phyloP scores from a whole-genome alignment of 352 stramenopile genomes.

The Phytophthora macrochlamydospora region DNA sequence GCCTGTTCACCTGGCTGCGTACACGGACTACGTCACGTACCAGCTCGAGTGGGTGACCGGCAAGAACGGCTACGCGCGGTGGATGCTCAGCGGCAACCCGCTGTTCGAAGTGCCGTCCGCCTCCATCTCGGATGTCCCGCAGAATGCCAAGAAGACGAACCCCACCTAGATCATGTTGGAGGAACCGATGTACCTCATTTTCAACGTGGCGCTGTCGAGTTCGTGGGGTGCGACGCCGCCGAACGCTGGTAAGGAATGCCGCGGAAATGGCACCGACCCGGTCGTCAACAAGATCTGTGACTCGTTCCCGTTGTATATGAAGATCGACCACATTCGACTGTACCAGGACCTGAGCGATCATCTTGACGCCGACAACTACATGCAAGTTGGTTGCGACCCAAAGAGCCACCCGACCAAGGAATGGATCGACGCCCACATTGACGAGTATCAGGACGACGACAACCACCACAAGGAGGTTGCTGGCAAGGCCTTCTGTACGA shows the following conservation, averaged over 20 bases:
- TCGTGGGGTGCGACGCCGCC: constrained; percentile 35
- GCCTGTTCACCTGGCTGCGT: constrained; percentile 57
- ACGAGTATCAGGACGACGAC: constrained; percentile 33
- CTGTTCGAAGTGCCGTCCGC: constrained; percentile 70
- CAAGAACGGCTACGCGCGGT: constrained; percentile 28
- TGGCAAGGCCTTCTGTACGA: constrained; percentile 25
- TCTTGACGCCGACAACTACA: constrained; percentile 12
- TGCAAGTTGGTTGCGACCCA: constrained; percentile 32
- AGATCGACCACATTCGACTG: constrained; percentile 82
- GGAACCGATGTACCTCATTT: constrained; percentile 91
- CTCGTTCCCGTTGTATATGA: constrained; percentile 47
- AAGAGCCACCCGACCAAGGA: constrained; percentile 26
- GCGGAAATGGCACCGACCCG: constrained; percentile 16
- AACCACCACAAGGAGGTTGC: constrained; percentile 21
- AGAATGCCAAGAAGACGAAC: constrained; percentile 34
- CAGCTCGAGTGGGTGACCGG: constrained; percentile 29
- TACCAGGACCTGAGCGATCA: constrained; percentile 53
- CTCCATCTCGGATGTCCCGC: constrained; percentile 33
- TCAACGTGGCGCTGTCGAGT: constrained; percentile 91
- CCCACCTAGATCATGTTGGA: constrained; percentile 83
- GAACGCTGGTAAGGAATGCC: constrained; percentile 3
- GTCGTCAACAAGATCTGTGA: constrained; percentile 51
- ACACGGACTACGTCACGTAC: constrained; percentile 53
- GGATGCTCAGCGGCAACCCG: constrained; percentile 67
- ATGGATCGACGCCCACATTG: constrained; percentile 32